Base-by-base conservation (phyloP, 306 rosid genomes). In the Phaseolus lunatus region DNA sequence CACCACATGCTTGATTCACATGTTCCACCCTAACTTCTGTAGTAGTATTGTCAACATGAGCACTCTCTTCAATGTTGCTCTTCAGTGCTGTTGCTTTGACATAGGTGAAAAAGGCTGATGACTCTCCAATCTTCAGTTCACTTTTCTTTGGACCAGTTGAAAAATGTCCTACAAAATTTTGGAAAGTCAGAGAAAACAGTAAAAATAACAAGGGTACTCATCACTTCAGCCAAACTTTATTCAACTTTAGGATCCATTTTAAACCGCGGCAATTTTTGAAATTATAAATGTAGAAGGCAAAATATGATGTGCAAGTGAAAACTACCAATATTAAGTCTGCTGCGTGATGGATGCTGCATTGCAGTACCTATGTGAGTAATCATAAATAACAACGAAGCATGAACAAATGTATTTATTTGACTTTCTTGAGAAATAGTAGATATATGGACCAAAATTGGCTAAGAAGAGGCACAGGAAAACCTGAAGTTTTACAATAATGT, bases 21-120 rank as follows among this genome's bases (percentile, higher is more conserved):
- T 79, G 90, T 64, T 88, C 88, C 61, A 71, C 58, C 79, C 81
- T 76, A 75, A 72, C 67, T 11, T 26, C 80, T 64, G 82, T 43
- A 43, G 62, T 4, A 22, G 29, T 4, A 54, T 52, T 20, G 31
- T 54, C 62, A 54, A 22, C 31, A 54, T 22, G 29, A 54, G 29
- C 15, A 54, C 15, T 22, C 31, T 9, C 29, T 54, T 54, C 61
- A 54, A 22, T 3, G 16, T 22, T 54, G 16, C 61, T 54, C 29
- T 10, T 54, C 15, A 3, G 62, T 22, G 29, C 24, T 54, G 62
- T 10, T 54, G 62, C 31, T 22, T 54, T 54, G 7, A 54, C 62
- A 54, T 54, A 54, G 7, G 62, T 10, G 29, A 54, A 54, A 22
- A 54, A 54, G 16, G 62, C 62, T 9, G 31, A 54, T 22, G 62